A percentile compares a stretch with the other conserved stretches of the same genome.
phyloP scores from a whole-genome alignment of 495 filamentous ascomycete genomes.

The Penicillium antarcticum region DNA sequence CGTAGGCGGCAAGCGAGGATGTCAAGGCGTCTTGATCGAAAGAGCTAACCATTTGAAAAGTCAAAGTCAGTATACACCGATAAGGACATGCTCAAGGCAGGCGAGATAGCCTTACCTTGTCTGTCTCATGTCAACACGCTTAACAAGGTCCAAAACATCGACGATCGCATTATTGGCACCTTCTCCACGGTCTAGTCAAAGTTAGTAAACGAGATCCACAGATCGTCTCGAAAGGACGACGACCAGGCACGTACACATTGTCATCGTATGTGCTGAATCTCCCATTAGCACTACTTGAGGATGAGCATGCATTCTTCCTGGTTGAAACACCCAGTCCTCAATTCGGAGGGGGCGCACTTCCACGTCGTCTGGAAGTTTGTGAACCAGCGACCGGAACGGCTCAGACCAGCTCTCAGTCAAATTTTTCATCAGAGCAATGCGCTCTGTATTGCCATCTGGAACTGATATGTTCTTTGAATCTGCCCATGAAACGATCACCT shows the following conservation, averaged over 20 bases:
- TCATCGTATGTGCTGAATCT: conserved; percentile 57
- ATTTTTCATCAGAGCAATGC: conserved; percentile 49
- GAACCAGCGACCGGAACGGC: conserved; percentile 49
- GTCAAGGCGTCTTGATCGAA: conserved; percentile 10
- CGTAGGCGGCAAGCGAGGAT: conserved; percentile 43
- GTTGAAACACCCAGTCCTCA: conserved; percentile 51
- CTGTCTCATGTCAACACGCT: conserved; percentile 14
- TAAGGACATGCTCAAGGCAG: background rate
- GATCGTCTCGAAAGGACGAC: background rate
- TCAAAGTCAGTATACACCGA: background rate
- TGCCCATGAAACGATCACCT: conserved; percentile 55
- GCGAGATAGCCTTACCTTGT: conserved; percentile 2
- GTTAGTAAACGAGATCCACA: background rate
- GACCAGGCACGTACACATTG: conserved; percentile 45
- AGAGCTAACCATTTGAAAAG: conserved; percentile 5
- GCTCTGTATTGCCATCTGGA: conserved; percentile 36
- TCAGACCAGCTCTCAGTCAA: conserved; percentile 53
- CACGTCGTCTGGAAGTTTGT: conserved; percentile 42
- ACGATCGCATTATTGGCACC: conserved; percentile 58
- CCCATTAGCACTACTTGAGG: conserved; percentile 46
- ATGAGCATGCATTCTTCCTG: conserved; percentile 21
- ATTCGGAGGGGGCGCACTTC: conserved; percentile 50
- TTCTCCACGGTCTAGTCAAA: conserved; percentile 47
- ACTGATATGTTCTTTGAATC: conserved; percentile 36
- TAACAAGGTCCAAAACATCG: conserved; percentile 44